Conservation (phyloP, 768 basidiomycete species). For the Nevesoporus exiguus region DNA sequence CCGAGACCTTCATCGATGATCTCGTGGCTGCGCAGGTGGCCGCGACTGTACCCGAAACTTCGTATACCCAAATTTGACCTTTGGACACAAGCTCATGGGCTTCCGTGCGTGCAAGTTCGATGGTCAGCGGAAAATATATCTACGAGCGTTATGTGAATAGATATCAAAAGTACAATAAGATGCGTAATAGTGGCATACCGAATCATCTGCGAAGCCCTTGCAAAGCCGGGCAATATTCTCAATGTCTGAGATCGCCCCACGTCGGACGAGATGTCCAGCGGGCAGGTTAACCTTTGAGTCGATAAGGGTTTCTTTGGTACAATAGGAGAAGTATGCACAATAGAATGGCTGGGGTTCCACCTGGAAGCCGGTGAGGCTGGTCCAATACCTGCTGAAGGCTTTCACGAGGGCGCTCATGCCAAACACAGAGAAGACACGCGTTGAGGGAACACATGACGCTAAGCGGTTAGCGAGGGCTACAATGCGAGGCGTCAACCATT, state of each 20-base stretch:
- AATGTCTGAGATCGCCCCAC: conserved; percentile 38
- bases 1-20: conserved; percentile 45
- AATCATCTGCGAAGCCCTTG: conserved; percentile 50
- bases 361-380: conserved; percentile 37
- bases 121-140: conserved; percentile 44
- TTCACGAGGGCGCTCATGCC: conserved; percentile 41
- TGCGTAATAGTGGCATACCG: conserved; percentile 36
- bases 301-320: conserved; percentile 38
- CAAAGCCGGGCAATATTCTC: conserved; percentile 42
- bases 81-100: conserved; percentile 46
- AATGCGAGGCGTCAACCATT: conserved; percentile 35
- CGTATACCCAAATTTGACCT: conserved; percentile 53
- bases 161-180: not conserved
- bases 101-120: conserved; percentile 40
- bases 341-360: conserved; percentile 47
- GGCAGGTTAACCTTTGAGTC: conserved; percentile 26
- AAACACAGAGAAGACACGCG: conserved; percentile 52
- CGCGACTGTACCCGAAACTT: conserved; percentile 38
- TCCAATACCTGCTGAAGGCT: conserved; percentile 44
- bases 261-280: conserved; percentile 36
- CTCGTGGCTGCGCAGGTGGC: conserved; percentile 58
- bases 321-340: conserved; percentile 44
- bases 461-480: conserved; percentile 38
- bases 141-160: conserved; percentile 20
- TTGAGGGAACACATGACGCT: conserved; percentile 34